Conservation (phyloP, 164 flowering plant species). For the Umbellularia californica region DNA sequence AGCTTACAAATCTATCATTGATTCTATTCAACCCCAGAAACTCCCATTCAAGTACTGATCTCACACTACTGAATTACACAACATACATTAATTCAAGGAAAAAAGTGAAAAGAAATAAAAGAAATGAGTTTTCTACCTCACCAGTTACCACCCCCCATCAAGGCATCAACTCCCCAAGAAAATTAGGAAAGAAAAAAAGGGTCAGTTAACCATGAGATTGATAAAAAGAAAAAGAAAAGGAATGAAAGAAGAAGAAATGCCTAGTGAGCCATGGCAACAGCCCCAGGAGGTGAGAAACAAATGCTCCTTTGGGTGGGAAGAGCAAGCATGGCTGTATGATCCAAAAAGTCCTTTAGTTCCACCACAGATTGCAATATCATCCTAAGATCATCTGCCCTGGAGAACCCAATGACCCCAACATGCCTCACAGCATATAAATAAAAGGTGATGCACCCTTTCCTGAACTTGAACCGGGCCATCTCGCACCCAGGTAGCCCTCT, state of each 20-base stretch:
- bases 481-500: constrained; percentile 59
- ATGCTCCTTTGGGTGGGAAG: constrained; percentile 71
- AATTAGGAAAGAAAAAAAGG: too few species aligned
- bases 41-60: neutral
- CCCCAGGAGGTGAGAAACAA: constrained; percentile 32
- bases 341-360: constrained; percentile 80
- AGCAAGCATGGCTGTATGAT: constrained; percentile 96
- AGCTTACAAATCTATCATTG: neutral
- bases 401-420: constrained; percentile 49
- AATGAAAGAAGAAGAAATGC: neutral
- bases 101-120: neutral
- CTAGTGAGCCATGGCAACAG: constrained; percentile 46
- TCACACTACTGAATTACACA: neutral
- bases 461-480: constrained; percentile 86
- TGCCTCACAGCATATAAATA: constrained; percentile 72
- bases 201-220: neutral
- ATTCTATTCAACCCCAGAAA: neutral
- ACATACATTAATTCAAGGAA: neutral
- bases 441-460: constrained; percentile 90
- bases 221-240: neutral
- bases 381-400: constrained; percentile 63
- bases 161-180: too few species aligned
- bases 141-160: too few species aligned
- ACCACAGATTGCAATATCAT: constrained; percentile 61
- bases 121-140: neutral